Conservation (phyloP, 371 early-diverging fungal species). For the Mucor indicus region DNA sequence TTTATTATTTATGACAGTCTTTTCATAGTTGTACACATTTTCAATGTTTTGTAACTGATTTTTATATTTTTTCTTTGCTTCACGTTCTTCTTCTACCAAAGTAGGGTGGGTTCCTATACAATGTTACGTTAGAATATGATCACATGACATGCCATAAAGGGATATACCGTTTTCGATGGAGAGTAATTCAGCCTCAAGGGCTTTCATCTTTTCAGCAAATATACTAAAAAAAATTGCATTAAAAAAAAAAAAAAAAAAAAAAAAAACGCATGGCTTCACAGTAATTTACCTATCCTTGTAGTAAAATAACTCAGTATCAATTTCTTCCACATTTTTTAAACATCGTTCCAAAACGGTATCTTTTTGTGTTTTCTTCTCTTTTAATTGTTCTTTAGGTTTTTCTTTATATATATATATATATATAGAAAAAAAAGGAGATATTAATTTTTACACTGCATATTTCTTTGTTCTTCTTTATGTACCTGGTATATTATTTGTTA, state of each 20-base stretch:
- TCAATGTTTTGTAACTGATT: background rate
- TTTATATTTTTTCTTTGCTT: background rate
- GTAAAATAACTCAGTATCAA: constrained; percentile 1
- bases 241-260: background rate
- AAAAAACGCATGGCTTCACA: too few relatives aligned
- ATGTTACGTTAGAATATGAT: too few relatives aligned
- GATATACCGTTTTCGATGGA: constrained; percentile 15
- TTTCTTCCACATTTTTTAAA: constrained; percentile 1
- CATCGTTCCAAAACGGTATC: background rate
- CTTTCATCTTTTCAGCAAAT: constrained; percentile 8
- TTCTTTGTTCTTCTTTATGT: too few relatives aligned
- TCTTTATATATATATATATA: too few relatives aligned
- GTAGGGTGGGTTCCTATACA: constrained; percentile 2
- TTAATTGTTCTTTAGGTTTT: too few relatives aligned
- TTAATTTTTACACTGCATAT: too few relatives aligned
- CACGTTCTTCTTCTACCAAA: constrained; percentile 1
- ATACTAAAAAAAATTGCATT: constrained; percentile 4
- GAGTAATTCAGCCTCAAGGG: background rate
- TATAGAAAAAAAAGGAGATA: too few relatives aligned
- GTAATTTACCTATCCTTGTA: constrained; percentile 4
- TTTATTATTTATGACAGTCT: background rate
- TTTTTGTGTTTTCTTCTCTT: background rate
- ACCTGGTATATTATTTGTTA: too few relatives aligned
- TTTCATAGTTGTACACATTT: background rate
- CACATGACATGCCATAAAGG: too few relatives aligned